Evolutionary conservation across 768 basidiomycete genomes (phyloP), one percentile per base, ranked within the genome.

Genomic region (Termitomyces sp.): DNA sequence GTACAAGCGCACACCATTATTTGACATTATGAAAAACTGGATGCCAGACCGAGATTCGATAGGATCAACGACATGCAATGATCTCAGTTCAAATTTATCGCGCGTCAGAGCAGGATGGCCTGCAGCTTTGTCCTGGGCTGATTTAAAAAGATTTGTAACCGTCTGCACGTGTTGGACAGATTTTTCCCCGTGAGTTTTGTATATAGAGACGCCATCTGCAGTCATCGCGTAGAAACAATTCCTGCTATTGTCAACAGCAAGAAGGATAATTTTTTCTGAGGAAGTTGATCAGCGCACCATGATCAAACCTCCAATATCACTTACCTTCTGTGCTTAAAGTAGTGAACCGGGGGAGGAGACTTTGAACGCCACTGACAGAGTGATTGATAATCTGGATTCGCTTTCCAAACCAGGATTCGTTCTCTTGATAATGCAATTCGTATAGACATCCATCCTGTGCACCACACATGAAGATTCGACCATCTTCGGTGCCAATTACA

Each of bases 381-480:
- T 95, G 92, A 67, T 97, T 96, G 70, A 92, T 81, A 57, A 98
- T 80, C 65, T 90, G 86, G 22, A 92, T 85, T 54, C 88, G 83
- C 72, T 94, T 93, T 48, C 87, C 89, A 75, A 97, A 96, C 94
- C 94, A 96, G 0, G 91, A 90, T 68, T 95, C 92, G 63, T 83
- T 90, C 66, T 90, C 87, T 68, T 94, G 91, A 73, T 98, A 98
- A 68, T 91, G 89, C 46, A 98, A 74, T 73, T 98, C 96, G 73
- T 96, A 97, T 57, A 98, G 75, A 70, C 88, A 87, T 15, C 94
- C 94, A 68, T 96, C 94, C 68, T 89, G 87, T 11, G 83, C 79
- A 15, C 92, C 92, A 55, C 84, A 84, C 90, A 96, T 92, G 75
- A 98, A 96, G 63, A 97, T 94, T 57, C 95, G 83, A 48, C 96